Evolutionary conservation across 2,329 filamentous ascomycete species (phyloP), one percentile per base, ranked within the genome.

Genomic region (Teratosphaeria zuluensis): DNA sequence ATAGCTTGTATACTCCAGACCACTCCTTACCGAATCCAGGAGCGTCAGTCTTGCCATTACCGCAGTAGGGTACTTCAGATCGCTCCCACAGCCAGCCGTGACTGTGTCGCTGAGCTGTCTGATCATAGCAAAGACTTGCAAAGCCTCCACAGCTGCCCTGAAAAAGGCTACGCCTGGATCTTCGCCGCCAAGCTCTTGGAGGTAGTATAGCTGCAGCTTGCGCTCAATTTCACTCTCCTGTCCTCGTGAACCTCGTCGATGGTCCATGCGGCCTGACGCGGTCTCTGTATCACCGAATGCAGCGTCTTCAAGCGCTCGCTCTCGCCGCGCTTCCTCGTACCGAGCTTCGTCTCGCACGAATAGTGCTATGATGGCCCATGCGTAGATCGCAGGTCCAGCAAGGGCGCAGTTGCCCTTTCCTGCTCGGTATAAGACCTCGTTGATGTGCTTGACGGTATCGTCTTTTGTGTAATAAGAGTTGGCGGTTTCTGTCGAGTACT

Each of bases 291-390:
- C 63, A 46, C 61, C 62, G 14, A 57, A 60, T 53, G 46, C 54
- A 11, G 63, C 61, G 32, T 65, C 54, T 5, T 55, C 28, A 4
- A 21, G 31, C 16, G 28, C 28, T n/a, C 33, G 24, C 24, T 54
- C 30, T 12, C 46, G 24, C 33, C 21, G 8, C 55, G 53, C 28
- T 55, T 53, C 14, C 30, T 60, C 64, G 11, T 57, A 48, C n/a
- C 55, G 57, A 24, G 65, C 85, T 46, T 66, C 62, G 54, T 66
- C 65, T 31, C 84, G 83, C 75, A 94, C 84, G 30, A 82, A 80
- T 66, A 88, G 83, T 9, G 92, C 78, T 30, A 96, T 82, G 54
- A 92, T 77, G 3, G 86, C 84, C 92, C 92, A 97, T 2, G 88
- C 84, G 64, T 95, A 88, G 21, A 90, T 81, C 19, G 89, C 84